Conservation (phyloP, 305 asterid genomes). For the Striga hermonthica region DNA sequence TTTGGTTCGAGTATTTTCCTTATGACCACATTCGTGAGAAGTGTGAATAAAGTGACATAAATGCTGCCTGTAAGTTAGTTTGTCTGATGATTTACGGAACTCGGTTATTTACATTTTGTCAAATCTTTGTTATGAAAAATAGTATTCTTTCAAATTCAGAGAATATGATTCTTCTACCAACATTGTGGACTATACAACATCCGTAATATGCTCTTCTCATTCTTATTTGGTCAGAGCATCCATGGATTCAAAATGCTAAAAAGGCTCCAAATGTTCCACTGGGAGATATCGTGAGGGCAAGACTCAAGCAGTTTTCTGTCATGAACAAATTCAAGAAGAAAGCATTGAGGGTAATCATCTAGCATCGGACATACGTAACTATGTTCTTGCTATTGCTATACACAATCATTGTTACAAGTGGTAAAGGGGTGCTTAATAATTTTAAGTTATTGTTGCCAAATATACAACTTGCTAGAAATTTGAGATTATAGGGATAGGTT, state of each 20-base stretch:
- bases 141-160: too few relatives aligned
- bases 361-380: not conserved
- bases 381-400: slow-evolving; percentile 9
- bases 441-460: too few relatives aligned
- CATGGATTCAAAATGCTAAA: slow-evolving; percentile 83
- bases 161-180: not conserved
- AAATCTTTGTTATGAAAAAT: too few relatives aligned
- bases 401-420: too few relatives aligned
- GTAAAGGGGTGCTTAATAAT: not conserved
- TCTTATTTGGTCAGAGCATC: slow-evolving; percentile 58
- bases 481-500: not conserved
- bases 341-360: slow-evolving; percentile 74
- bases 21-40: too few relatives aligned
- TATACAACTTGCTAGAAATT: not conserved
- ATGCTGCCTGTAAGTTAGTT: too few relatives aligned
- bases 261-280: slow-evolving; percentile 92
- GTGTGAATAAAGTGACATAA: too few relatives aligned
- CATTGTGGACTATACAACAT: slow-evolving; percentile 18
- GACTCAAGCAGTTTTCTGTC: slow-evolving; percentile 84
- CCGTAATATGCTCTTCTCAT: slow-evolving; percentile 26
- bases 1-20: not conserved
- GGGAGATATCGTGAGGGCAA: slow-evolving; percentile 84
- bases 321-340: slow-evolving; percentile 95
- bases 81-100: too few relatives aligned
- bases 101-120: too few relatives aligned